A percentile compares a stretch with the other conserved stretches of the same genome.
These are phyloP conservation scores for Phoma herbarum DNA, from an alignment of 2,329 filamentous ascomycete genomes.

Conservation along the genomic window DNA sequence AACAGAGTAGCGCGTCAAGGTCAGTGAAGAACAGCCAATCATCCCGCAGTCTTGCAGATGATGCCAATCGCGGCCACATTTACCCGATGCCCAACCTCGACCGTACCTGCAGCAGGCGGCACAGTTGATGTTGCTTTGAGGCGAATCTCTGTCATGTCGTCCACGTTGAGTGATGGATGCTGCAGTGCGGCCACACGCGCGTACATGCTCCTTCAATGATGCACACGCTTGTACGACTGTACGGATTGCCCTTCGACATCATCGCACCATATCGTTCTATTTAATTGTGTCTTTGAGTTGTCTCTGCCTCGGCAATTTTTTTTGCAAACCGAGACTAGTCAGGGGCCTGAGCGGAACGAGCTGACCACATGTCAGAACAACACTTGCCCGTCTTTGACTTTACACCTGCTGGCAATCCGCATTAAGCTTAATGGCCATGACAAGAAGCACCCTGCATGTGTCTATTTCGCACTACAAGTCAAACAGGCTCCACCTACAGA, in stretches of 20 bases:
- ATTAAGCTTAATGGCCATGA: neutral
- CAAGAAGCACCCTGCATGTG: neutral
- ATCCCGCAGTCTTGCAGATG: neutral
- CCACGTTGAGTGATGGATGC: neutral
- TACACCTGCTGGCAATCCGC: neutral
- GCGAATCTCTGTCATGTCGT: neutral
- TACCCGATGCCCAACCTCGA: neutral
- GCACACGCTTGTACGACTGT: neutral
- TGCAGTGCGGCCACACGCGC: neutral
- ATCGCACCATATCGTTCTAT: neutral
- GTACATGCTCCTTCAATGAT: no score
- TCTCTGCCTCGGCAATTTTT: neutral
- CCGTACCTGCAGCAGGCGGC: conserved; percentile 4
- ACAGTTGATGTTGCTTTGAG: neutral
- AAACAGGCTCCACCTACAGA: neutral
- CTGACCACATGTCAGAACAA: neutral
- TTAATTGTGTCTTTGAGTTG: neutral
- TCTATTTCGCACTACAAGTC: neutral
- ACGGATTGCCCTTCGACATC: neutral
- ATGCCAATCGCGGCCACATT: neutral
- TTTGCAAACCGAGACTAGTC: neutral
- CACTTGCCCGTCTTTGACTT: neutral
- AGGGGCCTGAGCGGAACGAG: neutral
- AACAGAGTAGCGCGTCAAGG: neutral
- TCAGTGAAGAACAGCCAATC: neutral